Percentiles rank a stretch among this genome's conserved stretches.
These are phyloP conservation scores for Penicillium sp. DNA, from an alignment of 2,329 filamentous ascomycete genomes.

Conservation along the genomic window DNA sequence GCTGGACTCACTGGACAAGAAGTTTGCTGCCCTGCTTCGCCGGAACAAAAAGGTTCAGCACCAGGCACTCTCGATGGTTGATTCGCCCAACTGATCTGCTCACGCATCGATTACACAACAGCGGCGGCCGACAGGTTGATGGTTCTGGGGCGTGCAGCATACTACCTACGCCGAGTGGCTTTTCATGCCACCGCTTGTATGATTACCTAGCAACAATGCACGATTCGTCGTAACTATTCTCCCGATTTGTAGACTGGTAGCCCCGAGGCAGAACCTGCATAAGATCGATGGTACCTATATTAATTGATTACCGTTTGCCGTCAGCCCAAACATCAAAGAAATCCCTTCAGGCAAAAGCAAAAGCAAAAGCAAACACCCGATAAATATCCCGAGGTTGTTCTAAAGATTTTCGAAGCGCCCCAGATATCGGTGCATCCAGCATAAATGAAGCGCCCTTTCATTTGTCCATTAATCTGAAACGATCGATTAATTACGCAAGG, in stretches of 20 bases:
- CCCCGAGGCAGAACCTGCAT: neutral
- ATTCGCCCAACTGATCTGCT: neutral
- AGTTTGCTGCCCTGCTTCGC: conserved; percentile 40
- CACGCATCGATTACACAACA: neutral
- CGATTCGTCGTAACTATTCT: neutral
- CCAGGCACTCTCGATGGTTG: conserved; percentile 36
- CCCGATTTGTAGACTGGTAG: neutral
- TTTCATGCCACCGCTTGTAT: neutral
- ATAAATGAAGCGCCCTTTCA: neutral
- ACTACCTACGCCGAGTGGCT: neutral
- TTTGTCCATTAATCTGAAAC: neutral
- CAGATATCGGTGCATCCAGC: neutral
- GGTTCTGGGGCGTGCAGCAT: neutral
- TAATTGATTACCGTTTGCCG: neutral
- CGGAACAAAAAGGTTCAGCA: conserved; percentile 45
- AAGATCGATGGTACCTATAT: neutral
- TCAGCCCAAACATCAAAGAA: neutral
- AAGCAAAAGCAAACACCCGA: too few species aligned
- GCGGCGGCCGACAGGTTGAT: neutral
- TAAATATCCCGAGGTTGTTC: neutral
- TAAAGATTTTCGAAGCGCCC: neutral
- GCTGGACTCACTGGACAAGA: conserved; percentile 53
- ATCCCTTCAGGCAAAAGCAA: neutral
- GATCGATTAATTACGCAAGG: neutral
- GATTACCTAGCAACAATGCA: neutral